Conservation (phyloP, 2,329 filamentous ascomycete species). For the Fusarium sp. region DNA sequence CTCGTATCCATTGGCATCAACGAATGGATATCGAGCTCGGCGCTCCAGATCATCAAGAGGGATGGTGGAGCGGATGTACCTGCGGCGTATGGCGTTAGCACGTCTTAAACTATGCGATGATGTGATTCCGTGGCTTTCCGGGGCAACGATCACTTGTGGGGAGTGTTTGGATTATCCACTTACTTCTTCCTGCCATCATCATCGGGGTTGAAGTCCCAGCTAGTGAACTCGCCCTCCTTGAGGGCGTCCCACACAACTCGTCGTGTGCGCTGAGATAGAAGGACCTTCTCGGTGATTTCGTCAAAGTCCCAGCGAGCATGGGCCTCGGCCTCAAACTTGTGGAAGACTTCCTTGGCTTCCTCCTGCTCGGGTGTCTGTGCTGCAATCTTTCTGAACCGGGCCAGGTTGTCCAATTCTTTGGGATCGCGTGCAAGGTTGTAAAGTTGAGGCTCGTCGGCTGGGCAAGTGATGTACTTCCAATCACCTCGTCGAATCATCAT, state of each 20-base stretch:
- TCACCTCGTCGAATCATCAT: constrained; percentile 92
- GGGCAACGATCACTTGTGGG: constrained; percentile 8
- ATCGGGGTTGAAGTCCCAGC: constrained; percentile 85
- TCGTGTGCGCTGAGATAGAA: constrained; percentile 80
- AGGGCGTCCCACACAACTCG: constrained; percentile 82
- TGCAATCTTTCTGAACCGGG: constrained; percentile 52
- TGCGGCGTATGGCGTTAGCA: constrained; percentile 48
- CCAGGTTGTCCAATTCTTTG: constrained; percentile 78
- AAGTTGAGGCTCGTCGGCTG: constrained; percentile 83
- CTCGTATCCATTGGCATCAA: constrained; percentile 63
- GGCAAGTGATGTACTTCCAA: constrained; percentile 92
- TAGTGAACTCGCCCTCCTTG: constrained; percentile 76
- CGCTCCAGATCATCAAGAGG: constrained; percentile 83
- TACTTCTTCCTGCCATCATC: constrained; percentile 74
- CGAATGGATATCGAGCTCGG: constrained; percentile 74
- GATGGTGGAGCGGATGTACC: constrained; percentile 86
- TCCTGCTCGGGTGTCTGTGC: constrained; percentile 54
- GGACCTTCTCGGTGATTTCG: constrained; percentile 75
- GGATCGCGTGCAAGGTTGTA: constrained; percentile 82
- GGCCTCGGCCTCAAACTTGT: constrained; percentile 78
- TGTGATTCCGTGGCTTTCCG: constrained; percentile 40
- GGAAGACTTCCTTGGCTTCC: constrained; percentile 59
- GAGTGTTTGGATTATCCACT: constrained; percentile 39
- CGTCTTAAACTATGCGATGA: constrained; percentile 37
- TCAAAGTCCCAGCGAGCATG: constrained; percentile 81